Percentiles rank a stretch among this genome's conserved stretches.
phyloP scores from a whole-genome alignment of 805 yeast genomes.

The Yamadazyma takamatsuzukensis region DNA sequence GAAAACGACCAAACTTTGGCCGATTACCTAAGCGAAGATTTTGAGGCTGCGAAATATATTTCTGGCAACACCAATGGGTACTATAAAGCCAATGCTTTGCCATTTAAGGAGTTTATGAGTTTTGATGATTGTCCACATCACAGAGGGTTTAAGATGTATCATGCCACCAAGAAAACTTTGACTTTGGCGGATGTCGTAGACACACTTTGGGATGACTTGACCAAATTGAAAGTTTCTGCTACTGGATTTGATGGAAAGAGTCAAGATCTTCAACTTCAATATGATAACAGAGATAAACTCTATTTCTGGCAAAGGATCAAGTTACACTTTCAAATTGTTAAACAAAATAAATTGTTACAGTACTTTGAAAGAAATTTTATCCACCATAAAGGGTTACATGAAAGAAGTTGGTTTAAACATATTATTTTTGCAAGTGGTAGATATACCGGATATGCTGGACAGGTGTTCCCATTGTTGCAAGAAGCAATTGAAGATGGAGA shows the following conservation, averaged over 20 bases:
- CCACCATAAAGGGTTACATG: conserved; percentile 41
- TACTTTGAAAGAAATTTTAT: conserved; percentile 55
- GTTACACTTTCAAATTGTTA: conserved; percentile 26
- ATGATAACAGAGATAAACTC: conserved; percentile 28
- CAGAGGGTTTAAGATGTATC: conserved; percentile 8
- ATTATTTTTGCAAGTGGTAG: conserved; percentile 59
- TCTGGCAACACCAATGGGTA: conserved; percentile 17
- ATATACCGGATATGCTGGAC: conserved; percentile 47
- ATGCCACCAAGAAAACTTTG: conserved; percentile 4
- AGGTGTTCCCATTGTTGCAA: conserved; percentile 54
- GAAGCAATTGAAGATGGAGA: conserved; percentile 52
- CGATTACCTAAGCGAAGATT: conserved; percentile 12
- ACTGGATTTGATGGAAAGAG: conserved; percentile 26
- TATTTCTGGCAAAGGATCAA: conserved; percentile 33
- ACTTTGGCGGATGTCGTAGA: conserved; percentile 18
- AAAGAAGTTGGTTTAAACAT: conserved; percentile 62
- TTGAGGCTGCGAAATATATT: conserved; percentile 14
- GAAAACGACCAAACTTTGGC: conserved; percentile 14
- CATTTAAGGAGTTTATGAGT: conserved; percentile 19
- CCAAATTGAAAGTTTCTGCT: conserved; percentile 18
- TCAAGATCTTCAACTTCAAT: conserved; percentile 23
- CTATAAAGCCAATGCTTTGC: conserved; percentile 12
- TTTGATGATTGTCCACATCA: conserved; percentile 9
- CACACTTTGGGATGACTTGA: conserved; percentile 18
- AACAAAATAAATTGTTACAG: conserved; percentile 34